Conservation (phyloP, 2,329 filamentous ascomycete species). For the Nemania serpens region DNA sequence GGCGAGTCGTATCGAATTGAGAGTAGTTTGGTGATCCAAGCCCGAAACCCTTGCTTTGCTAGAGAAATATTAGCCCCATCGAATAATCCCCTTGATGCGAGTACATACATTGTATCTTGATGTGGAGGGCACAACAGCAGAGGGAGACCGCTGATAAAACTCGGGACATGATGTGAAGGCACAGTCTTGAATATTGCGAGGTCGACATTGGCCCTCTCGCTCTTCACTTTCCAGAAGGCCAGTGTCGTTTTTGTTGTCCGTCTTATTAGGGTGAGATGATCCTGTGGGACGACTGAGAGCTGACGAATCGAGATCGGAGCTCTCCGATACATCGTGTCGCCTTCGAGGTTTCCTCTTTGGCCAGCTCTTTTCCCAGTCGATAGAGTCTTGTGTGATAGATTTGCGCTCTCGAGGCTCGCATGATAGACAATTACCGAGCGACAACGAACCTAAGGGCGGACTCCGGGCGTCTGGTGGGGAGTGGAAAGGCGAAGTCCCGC, state of each 20-base stretch:
- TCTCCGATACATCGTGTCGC: slow-evolving; percentile 38
- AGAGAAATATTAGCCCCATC: slow-evolving; percentile 11
- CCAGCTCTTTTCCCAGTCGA: slow-evolving; percentile 37
- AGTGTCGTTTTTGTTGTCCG: slow-evolving; percentile 2
- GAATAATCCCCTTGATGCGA: background rate
- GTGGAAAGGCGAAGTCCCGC: slow-evolving; percentile 26
- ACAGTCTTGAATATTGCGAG: slow-evolving; percentile 21
- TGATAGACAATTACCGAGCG: slow-evolving; percentile 21
- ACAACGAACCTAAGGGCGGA: slow-evolving; percentile 23
- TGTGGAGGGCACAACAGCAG: background rate
- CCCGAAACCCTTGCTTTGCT: slow-evolving; percentile 23
- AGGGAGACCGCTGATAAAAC: slow-evolving; percentile 27
- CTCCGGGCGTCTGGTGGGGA: slow-evolving; percentile 21
- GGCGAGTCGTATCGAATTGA: slow-evolving; percentile 25
- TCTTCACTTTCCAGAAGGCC: slow-evolving; percentile 16
- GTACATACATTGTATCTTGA: slow-evolving; percentile 17
- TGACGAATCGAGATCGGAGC: slow-evolving; percentile 22
- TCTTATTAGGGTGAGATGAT: slow-evolving; percentile 7
- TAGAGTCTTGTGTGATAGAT: slow-evolving; percentile 31
- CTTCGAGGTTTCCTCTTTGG: slow-evolving; percentile 35
- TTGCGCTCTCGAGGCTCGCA: slow-evolving; percentile 18
- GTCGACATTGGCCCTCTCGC: slow-evolving; percentile 20
- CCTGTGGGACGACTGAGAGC: background rate
- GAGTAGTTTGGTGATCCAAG: slow-evolving; percentile 26
- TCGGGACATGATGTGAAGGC: slow-evolving; percentile 39